Base-by-base conservation (phyloP, 805 yeast genomes). In the Lachancea waltii region DNA sequence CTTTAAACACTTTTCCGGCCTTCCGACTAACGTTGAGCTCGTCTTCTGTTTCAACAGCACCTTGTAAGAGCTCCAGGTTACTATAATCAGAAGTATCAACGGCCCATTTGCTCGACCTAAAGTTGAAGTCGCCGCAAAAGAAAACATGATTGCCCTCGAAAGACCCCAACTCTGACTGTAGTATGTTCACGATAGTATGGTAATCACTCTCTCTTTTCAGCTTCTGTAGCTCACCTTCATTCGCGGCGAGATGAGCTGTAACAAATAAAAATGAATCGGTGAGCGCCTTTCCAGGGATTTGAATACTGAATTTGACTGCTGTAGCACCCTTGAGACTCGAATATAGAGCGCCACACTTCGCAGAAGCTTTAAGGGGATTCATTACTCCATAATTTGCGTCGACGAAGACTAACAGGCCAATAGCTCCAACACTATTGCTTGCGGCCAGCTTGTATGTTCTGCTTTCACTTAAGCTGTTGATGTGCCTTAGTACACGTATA, bases 111-210 rank as follows among this genome's bases (percentile, higher is more conserved):
- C 53, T 58, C 6, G 81, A 72, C 30, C 97, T 67, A 58, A 83
- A 89, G 55, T 89, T 89, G 49, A 89, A 64, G 59, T 89, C 97
- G 0, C 97, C 97, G 69, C 85, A 62, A 36, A 87, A 57, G 51
- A 87, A 81, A 4, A 79, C 60, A 53, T 83, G 95, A 3, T 76
- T 79, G 47, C 79, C 81, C 9, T 69, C 72, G 51, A 82, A 79
- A 22, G 44, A 30, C 10, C 50, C 42, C 13, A 51, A 46, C 19
- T 46, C 47, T 9, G 33, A 33, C 39, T 70, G 75, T 33, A 83
- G 53, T 3, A 74, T 69, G 22, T 73, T 64, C 50, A 77, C 66
- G 3, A 85, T 59, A 3, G 63, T 58, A 23, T 60, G 47, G 24
- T 75, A 65, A 51, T 83, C 79, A 3, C 51, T 44, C 48, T 81